Base-by-base conservation (phyloP, 345 rosid species). In the Garcia nutans region DNA sequence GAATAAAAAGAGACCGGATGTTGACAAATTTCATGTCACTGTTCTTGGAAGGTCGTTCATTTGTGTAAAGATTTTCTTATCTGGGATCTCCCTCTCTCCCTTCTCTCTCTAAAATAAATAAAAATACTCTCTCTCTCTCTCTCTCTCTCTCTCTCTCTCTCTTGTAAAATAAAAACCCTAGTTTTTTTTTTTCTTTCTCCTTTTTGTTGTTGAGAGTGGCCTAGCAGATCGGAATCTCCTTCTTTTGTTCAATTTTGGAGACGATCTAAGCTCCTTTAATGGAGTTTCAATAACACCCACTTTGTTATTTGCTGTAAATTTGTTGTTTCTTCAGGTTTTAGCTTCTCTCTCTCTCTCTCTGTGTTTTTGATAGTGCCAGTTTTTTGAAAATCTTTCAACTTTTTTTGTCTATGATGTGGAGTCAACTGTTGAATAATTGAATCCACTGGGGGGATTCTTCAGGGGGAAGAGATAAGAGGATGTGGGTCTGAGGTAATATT, bases 11-110 rank as follows among this genome's bases (percentile, higher is more conserved):
- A 89, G 94, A 92, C 96, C 91, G 89, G 90, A 87, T 91, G 92
- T 95, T 90, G 98, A 92, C 98, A 92, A 91, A 89, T 90, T 89
- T 90, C 89, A 87, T 89, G 97, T 90, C 92, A 88, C 88, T 90
- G 91, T 90, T 92, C 88, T 80, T 82, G 84, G 90, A 91, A 91
- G 90, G 87, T 88, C 94, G 85, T 88, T 87, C 83, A 90, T 89
- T 87, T 89, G 78, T 90, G 85, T 85, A 84, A 86, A 86, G 87
- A 87, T 86, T 84, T 79, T 88, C 93, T 87, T 88, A 90, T 89
- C 91, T 82, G 85, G 89, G 90, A 90, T 90, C 90, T 83, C 89
- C 86, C 85, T 85, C 83, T 44, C 70, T 70, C 31, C 69, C 82
- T 78, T 83, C 86, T 84, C 83, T 75, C n/a, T n/a, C n/a, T n/a